Evolutionary conservation across 352 stramenopile species (phyloP).

Genomic region (Halophytophthora batemanensis): DNA sequence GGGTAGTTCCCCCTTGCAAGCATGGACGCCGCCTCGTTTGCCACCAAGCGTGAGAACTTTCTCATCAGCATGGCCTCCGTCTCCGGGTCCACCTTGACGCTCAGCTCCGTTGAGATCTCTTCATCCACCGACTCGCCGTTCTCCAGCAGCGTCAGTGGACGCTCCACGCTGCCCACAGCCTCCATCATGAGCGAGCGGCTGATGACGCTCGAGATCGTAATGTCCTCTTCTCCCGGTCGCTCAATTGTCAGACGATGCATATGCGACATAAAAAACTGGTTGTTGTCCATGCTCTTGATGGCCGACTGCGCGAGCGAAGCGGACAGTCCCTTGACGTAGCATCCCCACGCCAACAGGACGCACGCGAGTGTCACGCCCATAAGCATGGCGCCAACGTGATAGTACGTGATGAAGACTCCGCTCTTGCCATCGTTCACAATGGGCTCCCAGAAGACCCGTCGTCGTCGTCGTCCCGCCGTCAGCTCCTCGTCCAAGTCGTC

Average conservation of each 20-base stretch:
- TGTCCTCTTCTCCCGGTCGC: conserved; percentile 58
- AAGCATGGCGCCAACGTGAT: conserved; percentile 65
- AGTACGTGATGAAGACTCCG: conserved; percentile 82
- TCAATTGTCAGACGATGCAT: conserved; percentile 70
- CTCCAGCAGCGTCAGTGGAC: conserved; percentile 36
- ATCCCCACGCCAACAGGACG: conserved; percentile 66
- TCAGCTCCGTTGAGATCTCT: conserved; percentile 28
- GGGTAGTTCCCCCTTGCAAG: conserved; percentile 28
- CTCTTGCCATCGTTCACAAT: conserved; percentile 73
- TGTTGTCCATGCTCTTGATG: conserved; percentile 59
- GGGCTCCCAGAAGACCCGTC: conserved; percentile 57
- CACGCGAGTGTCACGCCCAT: conserved; percentile 35
- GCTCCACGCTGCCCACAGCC: conserved; percentile 24
- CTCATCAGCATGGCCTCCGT: conserved; percentile 61
- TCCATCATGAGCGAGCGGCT: conserved; percentile 56
- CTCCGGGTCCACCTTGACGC: conserved; percentile 29
- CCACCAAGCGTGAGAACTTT: conserved; percentile 61
- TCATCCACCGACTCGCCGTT: conserved; percentile 36
- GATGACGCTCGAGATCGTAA: conserved; percentile 79
- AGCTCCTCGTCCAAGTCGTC: conserved; percentile 28
- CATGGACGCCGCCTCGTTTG: conserved; percentile 42
- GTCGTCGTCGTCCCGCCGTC: conserved; percentile 12
- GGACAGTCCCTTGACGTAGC: conserved; percentile 71
- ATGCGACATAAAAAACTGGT: conserved; percentile 63
- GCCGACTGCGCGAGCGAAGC: conserved; percentile 60